phyloP scores from a whole-genome alignment of 2,329 filamentous ascomycete genomes.

The Juglanconis sp. region DNA sequence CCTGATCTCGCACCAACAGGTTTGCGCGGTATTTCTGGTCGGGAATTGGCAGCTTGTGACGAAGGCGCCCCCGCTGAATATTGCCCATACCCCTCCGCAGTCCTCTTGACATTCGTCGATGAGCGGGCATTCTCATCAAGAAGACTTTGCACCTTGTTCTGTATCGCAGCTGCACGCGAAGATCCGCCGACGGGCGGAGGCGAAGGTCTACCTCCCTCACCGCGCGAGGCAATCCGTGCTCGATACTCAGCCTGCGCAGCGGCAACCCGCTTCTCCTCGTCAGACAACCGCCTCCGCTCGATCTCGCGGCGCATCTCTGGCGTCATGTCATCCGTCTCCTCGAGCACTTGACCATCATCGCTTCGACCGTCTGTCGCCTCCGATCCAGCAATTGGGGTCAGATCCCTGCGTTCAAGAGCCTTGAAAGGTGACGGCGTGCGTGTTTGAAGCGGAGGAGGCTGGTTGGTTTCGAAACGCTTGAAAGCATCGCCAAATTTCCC shows the following conservation, averaged over 20 bases:
- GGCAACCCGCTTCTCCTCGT: conserved; percentile 88
- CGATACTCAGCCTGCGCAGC: conserved; percentile 87
- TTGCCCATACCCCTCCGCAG: conserved; percentile 85
- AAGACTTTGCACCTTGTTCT: conserved; percentile 83
- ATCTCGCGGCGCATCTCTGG: conserved; percentile 88
- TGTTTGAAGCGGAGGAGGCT: conserved; percentile 28
- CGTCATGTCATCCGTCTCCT: conserved; percentile 69
- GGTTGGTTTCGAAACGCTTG: conserved; percentile 74
- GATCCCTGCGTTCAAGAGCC: conserved; percentile 44
- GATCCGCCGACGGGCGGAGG: conserved; percentile 53
- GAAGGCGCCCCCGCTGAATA: conserved; percentile 59
- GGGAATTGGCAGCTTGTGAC: conserved; percentile 35
- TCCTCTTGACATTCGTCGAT: conserved; percentile 56
- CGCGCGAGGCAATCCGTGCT: conserved; percentile 64
- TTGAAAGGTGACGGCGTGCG: conserved; percentile 49
- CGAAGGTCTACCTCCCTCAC: conserved; percentile 42
- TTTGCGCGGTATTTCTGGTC: conserved; percentile 50
- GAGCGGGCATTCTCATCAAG: conserved; percentile 72
- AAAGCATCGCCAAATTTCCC: conserved; percentile 93
- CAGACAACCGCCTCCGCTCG: conserved; percentile 74
- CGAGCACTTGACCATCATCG: conserved; percentile 62
- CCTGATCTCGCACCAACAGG: conserved; percentile 35
- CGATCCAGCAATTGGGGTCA: conserved; percentile 73
- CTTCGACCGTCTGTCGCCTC: conserved; percentile 67
- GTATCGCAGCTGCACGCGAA: conserved; percentile 76